Base-by-base conservation (phyloP, 148 eudicot species). In the Hydrangea macrophylla region DNA sequence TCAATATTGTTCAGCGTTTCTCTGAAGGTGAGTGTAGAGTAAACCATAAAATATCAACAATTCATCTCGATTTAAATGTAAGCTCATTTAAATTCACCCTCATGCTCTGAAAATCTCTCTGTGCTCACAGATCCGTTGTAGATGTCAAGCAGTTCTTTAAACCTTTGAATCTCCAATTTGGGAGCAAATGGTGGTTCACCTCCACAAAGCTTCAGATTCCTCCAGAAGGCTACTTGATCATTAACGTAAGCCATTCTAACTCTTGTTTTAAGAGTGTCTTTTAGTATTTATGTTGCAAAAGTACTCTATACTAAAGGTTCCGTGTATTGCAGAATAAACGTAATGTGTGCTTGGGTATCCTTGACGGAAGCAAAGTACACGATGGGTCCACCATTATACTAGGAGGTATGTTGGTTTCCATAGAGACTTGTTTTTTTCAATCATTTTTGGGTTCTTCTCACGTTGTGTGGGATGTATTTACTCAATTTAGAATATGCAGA, bases 341-440 rank as follows among this genome's bases (percentile, higher is more conserved):
- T 24, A 83, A 83, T 77, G 83, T 81, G 61, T 86, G 90, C 70
- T 75, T 86, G 77, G 90, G 90, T 48, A 75, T 86, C 62, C 85
- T 86, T 45, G 85, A 86, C 68, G 90, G 87, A 60, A 81, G 82
- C 70, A 54, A 81, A 31, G 81, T 81, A 9, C 83, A 76, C 44
- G 83, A 75, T 40, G 87, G 85, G 20, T 79, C 87, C 17, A 64
- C 76, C 62, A 39, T 83, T 58, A 70, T 86, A 53, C 83, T 86
- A 58, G 90, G 90, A 81, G 90, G 90, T 86, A 76, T 40, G 31
- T 9, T 37, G 40, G 9, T 50, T n/a, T 51, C 55, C 7, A 9
- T 53, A n/a, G 24, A 31, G 28, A 48, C 31, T 26, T 18, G 18
- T 39, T 53, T 24, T 5, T 9, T 20, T n/a, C 5, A 24, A 18